These are phyloP conservation scores for Globisporangium middletonii DNA, from an alignment of 352 stramenopile genomes.

Conservation along the genomic window DNA sequence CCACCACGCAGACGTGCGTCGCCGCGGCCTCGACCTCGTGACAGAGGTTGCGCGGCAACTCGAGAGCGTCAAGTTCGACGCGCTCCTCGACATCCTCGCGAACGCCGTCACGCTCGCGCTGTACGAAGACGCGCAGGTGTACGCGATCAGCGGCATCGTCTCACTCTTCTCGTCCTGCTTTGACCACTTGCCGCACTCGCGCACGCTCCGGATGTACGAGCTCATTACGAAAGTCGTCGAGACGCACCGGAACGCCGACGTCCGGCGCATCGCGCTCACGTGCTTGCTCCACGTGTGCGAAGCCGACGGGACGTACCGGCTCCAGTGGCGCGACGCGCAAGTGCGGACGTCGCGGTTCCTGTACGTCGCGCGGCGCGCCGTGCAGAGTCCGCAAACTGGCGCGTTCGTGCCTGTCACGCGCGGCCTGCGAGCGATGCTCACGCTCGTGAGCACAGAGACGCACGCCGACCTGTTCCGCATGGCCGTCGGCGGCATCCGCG, in stretches of 20 bases:
- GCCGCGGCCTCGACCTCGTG: conserved; percentile 53
- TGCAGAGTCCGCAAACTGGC: conserved; percentile 35
- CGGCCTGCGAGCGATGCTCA: conserved; percentile 59
- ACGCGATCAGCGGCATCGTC: conserved; percentile 50
- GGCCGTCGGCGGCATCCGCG: conserved; percentile 59
- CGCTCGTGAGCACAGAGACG: conserved; percentile 68
- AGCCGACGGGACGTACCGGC: conserved; percentile 48
- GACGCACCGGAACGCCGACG: conserved; percentile 52
- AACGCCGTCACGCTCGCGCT: conserved; percentile 57
- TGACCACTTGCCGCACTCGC: conserved; percentile 61
- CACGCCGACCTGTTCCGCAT: conserved; percentile 65
- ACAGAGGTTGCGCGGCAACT: conserved; percentile 61
- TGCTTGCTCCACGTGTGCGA: conserved; percentile 73
- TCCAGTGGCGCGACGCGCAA: conserved; percentile 64
- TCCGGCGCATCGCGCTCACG: conserved; percentile 53
- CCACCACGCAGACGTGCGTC: conserved; percentile 45
- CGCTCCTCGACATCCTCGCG: conserved; percentile 71
- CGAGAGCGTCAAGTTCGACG: conserved; percentile 80
- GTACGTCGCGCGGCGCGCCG: conserved; percentile 32
- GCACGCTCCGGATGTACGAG: conserved; percentile 77
- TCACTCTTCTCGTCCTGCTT: conserved; percentile 78
- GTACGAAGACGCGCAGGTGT: conserved; percentile 62
- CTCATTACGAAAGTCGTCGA: conserved; percentile 60
- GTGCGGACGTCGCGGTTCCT: conserved; percentile 73
- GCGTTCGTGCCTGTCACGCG: conserved; percentile 55